A percentile compares a stretch with the other conserved stretches of the same genome.
Conservation (phyloP, 768 basidiomycete species). For the Russula sp. region DNA sequence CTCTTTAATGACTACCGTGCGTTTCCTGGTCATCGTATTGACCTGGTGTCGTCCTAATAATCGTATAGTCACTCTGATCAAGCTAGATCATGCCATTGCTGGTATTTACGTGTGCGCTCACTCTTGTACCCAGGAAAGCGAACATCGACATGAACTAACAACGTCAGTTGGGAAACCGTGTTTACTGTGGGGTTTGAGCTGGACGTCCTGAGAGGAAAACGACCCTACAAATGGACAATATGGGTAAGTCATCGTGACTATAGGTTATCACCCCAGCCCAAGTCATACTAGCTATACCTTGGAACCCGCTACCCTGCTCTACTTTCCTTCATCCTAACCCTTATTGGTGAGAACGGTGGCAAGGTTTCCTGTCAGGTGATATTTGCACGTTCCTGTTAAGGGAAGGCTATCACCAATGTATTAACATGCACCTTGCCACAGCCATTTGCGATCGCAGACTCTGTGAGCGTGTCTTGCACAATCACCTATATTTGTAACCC, state of each 20-base stretch:
- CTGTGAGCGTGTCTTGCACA: background rate
- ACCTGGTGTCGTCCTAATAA: background rate
- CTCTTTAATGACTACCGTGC: conserved; percentile 4
- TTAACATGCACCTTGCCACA: background rate
- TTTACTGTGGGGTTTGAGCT: too few relatives aligned
- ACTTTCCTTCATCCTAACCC: too few relatives aligned
- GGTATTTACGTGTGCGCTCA: conserved; percentile 4
- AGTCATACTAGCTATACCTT: background rate
- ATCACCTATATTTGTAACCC: background rate
- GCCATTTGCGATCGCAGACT: background rate
- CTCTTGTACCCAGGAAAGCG: too few relatives aligned
- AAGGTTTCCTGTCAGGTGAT: background rate
- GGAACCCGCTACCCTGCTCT: background rate
- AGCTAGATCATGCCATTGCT: background rate
- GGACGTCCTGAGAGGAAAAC: too few relatives aligned
- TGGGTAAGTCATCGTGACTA: background rate
- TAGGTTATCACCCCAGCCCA: background rate
- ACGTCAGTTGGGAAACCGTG: too few relatives aligned
- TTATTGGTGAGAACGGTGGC: background rate
- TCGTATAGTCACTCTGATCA: background rate
- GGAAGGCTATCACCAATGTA: too few relatives aligned
- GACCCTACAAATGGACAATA: too few relatives aligned
- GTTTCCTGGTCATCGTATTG: background rate
- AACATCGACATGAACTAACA: too few relatives aligned
- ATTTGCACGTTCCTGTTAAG: background rate